These are phyloP conservation scores for Backusella macrospora DNA, from an alignment of 192 early-diverging fungal genomes.

Conservation along the genomic window DNA sequence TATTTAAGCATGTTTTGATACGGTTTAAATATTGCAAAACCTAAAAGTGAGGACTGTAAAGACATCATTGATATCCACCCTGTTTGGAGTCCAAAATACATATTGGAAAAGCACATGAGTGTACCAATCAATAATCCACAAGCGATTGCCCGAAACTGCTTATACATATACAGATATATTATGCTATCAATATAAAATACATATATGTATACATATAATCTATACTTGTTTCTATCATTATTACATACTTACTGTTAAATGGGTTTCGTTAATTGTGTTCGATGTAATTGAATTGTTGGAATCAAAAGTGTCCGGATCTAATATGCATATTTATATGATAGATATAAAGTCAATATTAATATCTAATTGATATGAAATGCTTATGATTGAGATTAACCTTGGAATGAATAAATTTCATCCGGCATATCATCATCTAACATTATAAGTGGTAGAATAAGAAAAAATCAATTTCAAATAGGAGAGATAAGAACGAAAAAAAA, in stretches of 20 bases:
- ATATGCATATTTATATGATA: not conserved
- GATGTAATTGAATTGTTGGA: not conserved
- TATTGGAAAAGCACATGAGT: constrained; percentile 81
- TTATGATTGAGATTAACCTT: not conserved
- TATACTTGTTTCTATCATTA: not conserved
- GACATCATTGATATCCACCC: constrained; percentile 85
- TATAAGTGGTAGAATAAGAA: not conserved
- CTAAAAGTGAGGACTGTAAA: constrained; percentile 69
- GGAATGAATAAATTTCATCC: constrained; percentile 12
- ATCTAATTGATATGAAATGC: not conserved
- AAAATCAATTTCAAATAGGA: not conserved
- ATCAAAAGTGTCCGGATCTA: constrained; percentile 10
- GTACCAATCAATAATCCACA: constrained; percentile 71
- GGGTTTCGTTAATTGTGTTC: not conserved
- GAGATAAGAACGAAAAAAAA: not conserved
- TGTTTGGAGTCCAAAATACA: constrained; percentile 87
- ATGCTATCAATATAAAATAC: not conserved
- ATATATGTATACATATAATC: too few relatives aligned
- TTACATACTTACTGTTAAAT: constrained; percentile 22
- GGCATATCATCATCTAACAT: constrained; percentile 1
- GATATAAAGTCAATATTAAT: not conserved
- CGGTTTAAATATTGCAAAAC: constrained; percentile 79
- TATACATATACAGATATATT: not conserved
- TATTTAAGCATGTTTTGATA: constrained; percentile 43
- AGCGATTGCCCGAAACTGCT: constrained; percentile 51